Evolutionary conservation across 345 rosid species (phyloP), one percentile per base, ranked within the genome.

Genomic region (Populus simonii): DNA sequence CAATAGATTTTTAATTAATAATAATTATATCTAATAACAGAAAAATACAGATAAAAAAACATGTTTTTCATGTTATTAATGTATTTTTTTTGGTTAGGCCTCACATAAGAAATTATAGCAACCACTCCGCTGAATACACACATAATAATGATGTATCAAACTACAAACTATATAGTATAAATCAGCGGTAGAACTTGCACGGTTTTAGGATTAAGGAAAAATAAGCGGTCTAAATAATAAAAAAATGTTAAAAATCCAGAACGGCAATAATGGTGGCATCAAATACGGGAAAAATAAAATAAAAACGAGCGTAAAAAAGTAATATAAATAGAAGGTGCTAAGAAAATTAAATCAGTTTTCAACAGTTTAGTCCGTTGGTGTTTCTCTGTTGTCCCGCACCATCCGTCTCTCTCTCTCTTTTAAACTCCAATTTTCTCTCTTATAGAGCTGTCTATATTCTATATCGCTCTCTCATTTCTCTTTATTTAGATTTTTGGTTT

Each of bases 361-460:
- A 20, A 22, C 61, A 20, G 61, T 22, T 53, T 43, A 1, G 53
- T 47, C 74, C 55, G 62, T 33, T 65, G 16, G 36, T 31, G 70
- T 22, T 49, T 53, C 61, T 68, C 71, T 45, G 36, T 25, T 35
- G 20, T 61, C 53, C 68, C 73, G 68, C 36, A 39, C 68, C 9
- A 6, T 12, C 17, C 74, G 73, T 39, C 23, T 79, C 65, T 61
- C 41, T 61, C 22, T 59, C 70, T 47, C 0, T 55, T 35, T 75
- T 23, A 11, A 33, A 27, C 22, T 18, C 8, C 66, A 31, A 1
- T 57, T 38, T 66, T 66, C 76, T 36, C 20, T 57, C n/a, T 76
- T 75, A 76, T 23, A 25, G 65, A 68, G 66, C 31, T 73, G 53
- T 68, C 74, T 16, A 51, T 43, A 25, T 59, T 31, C 25, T 36